phyloP scores from a whole-genome alignment of 352 stramenopile genomes.

The Globisporangium carolinianum region DNA sequence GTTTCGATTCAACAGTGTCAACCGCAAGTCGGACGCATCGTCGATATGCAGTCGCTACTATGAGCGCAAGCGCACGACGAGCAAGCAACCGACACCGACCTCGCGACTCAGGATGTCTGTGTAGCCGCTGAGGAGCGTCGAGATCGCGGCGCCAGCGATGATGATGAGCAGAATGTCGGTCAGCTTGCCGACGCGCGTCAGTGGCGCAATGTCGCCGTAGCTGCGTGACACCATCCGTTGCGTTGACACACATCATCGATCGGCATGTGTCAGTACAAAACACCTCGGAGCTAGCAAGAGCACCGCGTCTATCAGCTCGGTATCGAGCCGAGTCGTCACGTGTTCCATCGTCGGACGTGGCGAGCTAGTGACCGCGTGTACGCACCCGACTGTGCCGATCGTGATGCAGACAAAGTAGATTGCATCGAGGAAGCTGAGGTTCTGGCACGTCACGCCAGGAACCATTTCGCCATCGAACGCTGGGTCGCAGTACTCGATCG shows the following conservation, averaged over 20 bases:
- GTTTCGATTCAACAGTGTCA: no score
- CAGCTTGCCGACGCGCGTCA: slow-evolving; percentile 49
- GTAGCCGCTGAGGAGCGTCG: slow-evolving; percentile 58
- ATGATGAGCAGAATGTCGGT: slow-evolving; percentile 69
- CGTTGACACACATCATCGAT: not conserved
- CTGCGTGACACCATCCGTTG: slow-evolving; percentile 1
- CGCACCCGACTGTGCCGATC: slow-evolving; percentile 74
- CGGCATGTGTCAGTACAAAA: no score
- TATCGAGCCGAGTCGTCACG: no score
- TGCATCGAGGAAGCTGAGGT: slow-evolving; percentile 66
- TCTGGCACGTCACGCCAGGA: slow-evolving; percentile 38
- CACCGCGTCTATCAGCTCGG: no score
- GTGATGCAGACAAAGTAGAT: slow-evolving; percentile 85
- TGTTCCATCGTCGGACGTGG: no score
- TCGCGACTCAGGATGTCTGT: slow-evolving; percentile 68
- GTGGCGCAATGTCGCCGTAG: slow-evolving; percentile 70
- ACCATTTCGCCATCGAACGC: slow-evolving; percentile 10
- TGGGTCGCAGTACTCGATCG: slow-evolving; percentile 56
- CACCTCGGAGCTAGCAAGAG: no score
- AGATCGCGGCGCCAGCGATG: slow-evolving; percentile 60
- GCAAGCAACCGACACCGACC: slow-evolving; percentile 16
- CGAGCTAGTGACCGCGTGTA: not conserved
- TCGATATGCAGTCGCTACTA: no score
- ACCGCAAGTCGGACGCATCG: no score
- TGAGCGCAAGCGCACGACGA: no score